Conservation (phyloP, 805 yeast species). For the Suhomyces kilbournensis region DNA sequence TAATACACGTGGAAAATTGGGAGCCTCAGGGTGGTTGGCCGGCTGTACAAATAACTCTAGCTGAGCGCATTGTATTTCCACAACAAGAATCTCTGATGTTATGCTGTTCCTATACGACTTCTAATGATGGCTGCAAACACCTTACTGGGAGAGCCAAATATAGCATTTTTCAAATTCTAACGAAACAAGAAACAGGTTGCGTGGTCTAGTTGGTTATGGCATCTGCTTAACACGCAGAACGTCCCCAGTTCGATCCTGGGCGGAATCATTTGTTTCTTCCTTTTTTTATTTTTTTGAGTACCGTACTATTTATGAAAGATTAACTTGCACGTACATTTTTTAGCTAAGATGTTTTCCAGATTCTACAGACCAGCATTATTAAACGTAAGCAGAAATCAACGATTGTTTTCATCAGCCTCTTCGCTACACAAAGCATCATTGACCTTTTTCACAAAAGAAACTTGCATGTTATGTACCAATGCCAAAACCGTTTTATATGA, state of each 20-base stretch:
- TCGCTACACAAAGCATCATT: slow-evolving; percentile 18
- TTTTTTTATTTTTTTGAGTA: not conserved
- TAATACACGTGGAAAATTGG: not conserved
- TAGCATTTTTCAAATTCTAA: slow-evolving; percentile 6
- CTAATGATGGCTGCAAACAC: not conserved
- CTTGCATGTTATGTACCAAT: slow-evolving; percentile 66
- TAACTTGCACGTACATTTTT: not conserved
- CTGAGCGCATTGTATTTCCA: too few relatives aligned
- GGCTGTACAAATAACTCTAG: too few relatives aligned
- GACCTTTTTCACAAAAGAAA: slow-evolving; percentile 66
- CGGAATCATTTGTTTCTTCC: slow-evolving; percentile 61
- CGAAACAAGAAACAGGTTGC: slow-evolving; percentile 49
- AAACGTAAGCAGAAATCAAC: not conserved
- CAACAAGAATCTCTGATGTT: too few relatives aligned
- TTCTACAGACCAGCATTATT: not conserved
- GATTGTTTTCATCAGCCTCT: not conserved
- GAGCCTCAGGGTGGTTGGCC: not conserved
- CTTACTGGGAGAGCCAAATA: not conserved
- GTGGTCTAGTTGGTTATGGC: slow-evolving; percentile 99
- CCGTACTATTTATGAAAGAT: not conserved
- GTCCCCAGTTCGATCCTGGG: slow-evolving; percentile 99
- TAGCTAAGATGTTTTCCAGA: not conserved
- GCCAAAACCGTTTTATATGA: slow-evolving; percentile 52
- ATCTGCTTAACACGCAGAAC: slow-evolving; percentile 99
- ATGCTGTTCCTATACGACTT: too few relatives aligned